Conservation (phyloP, 2,329 filamentous ascomycete genomes). For the Penicillium sp. region DNA sequence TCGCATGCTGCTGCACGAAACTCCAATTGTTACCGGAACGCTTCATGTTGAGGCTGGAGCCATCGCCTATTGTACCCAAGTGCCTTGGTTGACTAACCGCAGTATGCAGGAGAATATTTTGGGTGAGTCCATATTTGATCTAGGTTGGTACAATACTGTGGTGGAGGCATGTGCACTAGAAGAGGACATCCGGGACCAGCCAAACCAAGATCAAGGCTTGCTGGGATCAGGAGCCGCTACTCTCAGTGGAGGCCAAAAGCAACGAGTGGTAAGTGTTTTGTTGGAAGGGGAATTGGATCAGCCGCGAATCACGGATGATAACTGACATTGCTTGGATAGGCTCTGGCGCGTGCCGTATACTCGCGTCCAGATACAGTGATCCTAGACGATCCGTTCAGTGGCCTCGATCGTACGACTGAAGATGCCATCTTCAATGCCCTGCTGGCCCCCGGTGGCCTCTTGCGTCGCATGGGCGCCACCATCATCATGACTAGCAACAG, state of each 20-base stretch:
- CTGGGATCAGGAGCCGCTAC: not conserved
- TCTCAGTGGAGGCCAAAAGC: constrained; percentile 1
- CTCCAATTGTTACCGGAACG: not conserved
- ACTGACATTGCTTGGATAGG: not conserved
- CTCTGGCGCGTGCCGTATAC: not conserved
- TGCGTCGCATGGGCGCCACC: not conserved
- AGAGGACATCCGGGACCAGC: not conserved
- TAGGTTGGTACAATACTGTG: not conserved
- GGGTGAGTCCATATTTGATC: not conserved
- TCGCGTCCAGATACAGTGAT: not conserved
- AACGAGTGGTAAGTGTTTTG: not conserved
- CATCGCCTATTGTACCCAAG: not conserved
- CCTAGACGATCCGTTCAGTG: not conserved
- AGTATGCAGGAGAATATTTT: not conserved
- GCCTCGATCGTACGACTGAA: not conserved
- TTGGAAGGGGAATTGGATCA: not conserved
- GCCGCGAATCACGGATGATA: not conserved
- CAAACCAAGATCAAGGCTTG: not conserved
- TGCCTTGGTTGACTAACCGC: not conserved
- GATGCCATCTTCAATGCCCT: not conserved
- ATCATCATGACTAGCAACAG: not conserved
- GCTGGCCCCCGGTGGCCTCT: not conserved
- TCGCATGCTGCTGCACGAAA: not conserved
- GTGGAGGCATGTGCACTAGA: not conserved
- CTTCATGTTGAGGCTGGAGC: not conserved